A percentile compares a stretch with the other conserved stretches of the same genome.
Evolutionary conservation across 805 yeast genomes (phyloP).

Genomic region (Torulaspora delbrueckii): DNA sequence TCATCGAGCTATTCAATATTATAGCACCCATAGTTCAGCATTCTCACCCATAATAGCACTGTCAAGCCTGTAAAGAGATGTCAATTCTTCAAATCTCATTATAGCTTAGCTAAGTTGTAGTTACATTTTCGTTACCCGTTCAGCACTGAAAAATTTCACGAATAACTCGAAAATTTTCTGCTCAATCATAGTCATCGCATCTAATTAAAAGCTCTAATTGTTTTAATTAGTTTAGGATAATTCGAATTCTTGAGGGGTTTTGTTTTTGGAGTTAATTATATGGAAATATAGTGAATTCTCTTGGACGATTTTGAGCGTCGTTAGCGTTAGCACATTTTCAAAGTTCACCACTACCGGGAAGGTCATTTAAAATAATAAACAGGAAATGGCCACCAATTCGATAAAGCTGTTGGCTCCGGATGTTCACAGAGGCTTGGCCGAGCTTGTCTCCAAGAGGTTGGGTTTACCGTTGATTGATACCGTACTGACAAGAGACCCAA

Average conservation of each 20-base stretch:
- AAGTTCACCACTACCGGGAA: not conserved
- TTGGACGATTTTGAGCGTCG: not conserved
- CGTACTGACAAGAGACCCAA: constrained; percentile 59
- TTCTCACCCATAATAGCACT: too few relatives aligned
- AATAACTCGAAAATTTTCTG: constrained; percentile 2
- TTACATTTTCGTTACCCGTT: constrained; percentile 2
- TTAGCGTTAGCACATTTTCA: not conserved
- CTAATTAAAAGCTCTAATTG: not conserved
- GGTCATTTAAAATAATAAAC: not conserved
- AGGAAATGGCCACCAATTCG: constrained; percentile 62
- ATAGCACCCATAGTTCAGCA: too few relatives aligned
- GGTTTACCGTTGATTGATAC: constrained; percentile 60
- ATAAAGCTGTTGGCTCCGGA: constrained; percentile 66
- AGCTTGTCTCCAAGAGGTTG: constrained; percentile 57
- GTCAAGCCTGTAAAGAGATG: too few relatives aligned
- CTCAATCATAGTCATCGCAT: constrained; percentile 5
- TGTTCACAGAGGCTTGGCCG: constrained; percentile 63
- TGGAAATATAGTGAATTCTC: not conserved
- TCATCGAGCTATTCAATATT: too few relatives aligned
- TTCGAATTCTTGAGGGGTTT: not conserved
- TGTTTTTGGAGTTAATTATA: not conserved
- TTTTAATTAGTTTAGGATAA: not conserved
- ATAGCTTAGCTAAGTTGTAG: not conserved
- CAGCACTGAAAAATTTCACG: not conserved
- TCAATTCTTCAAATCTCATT: not conserved